These are phyloP conservation scores for Colletotrichum eleusines DNA, from an alignment of 2,329 filamentous ascomycete species.

Conservation along the genomic window DNA sequence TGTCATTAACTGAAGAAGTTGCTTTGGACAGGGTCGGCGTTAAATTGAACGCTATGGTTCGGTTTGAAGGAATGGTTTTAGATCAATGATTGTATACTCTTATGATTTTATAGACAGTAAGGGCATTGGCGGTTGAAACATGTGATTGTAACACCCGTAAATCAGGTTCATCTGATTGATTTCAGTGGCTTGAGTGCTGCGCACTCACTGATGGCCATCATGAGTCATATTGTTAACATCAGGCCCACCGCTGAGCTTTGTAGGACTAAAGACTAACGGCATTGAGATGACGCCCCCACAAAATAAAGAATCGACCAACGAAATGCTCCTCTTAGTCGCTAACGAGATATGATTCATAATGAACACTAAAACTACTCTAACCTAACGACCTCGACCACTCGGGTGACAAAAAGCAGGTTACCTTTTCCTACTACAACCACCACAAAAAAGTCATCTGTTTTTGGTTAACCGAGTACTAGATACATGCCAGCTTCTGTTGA, in stretches of 20 bases:
- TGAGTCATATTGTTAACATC: not conserved
- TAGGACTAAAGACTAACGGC: not conserved
- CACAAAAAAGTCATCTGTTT: no score
- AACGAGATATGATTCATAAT: conserved; percentile 21
- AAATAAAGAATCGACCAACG: not conserved
- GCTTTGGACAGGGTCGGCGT: not conserved
- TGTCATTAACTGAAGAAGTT: not conserved
- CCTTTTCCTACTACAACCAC: no score
- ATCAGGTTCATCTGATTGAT: not conserved
- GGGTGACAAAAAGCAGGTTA: no score
- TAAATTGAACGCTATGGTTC: not conserved
- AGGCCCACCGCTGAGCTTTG: not conserved
- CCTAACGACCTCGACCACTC: no score
- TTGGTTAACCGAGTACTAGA: no score
- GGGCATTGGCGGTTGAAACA: not conserved
- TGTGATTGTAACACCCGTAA: not conserved
- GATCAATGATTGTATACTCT: not conserved
- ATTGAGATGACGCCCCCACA: no score
- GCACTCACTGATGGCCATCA: not conserved
- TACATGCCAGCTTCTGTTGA: no score
- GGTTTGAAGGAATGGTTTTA: not conserved
- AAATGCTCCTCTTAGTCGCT: not conserved
- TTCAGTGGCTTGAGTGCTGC: not conserved
- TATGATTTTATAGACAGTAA: not conserved
- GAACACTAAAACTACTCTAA: conserved; percentile 5